Evolutionary conservation across 176 grass and related monocot genomes (phyloP).

Genomic region (Guadua angustifolia): DNA sequence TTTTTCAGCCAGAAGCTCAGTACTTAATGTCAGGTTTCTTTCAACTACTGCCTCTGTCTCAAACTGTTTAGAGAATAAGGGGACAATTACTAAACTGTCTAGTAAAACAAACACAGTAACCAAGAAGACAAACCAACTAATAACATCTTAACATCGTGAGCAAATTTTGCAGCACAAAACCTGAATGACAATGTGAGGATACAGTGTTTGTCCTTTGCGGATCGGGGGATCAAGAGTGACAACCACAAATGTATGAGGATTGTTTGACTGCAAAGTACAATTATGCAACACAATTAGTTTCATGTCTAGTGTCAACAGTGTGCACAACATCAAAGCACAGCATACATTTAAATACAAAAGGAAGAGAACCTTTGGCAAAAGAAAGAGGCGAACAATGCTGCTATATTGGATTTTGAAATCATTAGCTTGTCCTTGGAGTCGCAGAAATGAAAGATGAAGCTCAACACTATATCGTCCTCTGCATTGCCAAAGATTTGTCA

Average conservation of each 20-base stretch:
- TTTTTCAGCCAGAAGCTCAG: constrained; percentile 72
- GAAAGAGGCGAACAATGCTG: constrained; percentile 84
- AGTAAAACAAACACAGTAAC: constrained; percentile 24
- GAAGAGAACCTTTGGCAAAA: constrained; percentile 83
- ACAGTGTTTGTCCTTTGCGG: constrained; percentile 95
- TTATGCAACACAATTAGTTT: constrained; percentile 38
- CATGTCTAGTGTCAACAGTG: constrained; percentile 22
- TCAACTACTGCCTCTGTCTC: constrained; percentile 81
- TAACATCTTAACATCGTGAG: constrained; percentile 24
- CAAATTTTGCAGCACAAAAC: constrained; percentile 48
- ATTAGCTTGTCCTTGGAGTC: constrained; percentile 92
- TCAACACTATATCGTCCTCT: constrained; percentile 95
- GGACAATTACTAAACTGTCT: constrained; percentile 35
- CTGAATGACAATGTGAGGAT: constrained; percentile 99
- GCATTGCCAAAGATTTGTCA: constrained; percentile 37
- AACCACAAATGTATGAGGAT: constrained; percentile 95
- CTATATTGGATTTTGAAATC: constrained; percentile 99
- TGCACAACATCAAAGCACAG: constrained; percentile 4
- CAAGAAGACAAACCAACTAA: constrained; percentile 1
- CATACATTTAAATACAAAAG: constrained; percentile 18
- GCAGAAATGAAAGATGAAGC: constrained; percentile 84
- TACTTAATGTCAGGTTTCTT: constrained; percentile 68
- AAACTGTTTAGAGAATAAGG: constrained; percentile 67
- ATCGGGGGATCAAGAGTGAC: constrained; percentile 98
- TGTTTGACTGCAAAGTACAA: constrained; percentile 76